Percentiles rank a stretch among this genome's conserved stretches.
Conservation (phyloP, 176 grass and related monocot species). For the Oryza australiensis region DNA sequence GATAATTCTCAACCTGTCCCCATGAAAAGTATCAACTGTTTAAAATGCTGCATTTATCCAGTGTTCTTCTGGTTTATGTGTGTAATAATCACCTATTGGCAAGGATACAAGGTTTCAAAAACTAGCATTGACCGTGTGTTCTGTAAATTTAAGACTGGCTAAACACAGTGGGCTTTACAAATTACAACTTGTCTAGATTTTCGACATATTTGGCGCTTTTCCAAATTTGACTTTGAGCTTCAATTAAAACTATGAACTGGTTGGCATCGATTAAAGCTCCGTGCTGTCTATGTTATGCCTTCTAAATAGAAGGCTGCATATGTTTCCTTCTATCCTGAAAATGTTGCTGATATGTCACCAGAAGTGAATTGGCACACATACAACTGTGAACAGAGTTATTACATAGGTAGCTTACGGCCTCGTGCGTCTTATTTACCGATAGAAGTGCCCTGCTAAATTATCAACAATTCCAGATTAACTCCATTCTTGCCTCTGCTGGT, state of each 20-base stretch:
- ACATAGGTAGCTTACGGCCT: not conserved
- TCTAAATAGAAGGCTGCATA: not conserved
- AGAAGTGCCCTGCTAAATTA: not conserved
- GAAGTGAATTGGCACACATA: not conserved
- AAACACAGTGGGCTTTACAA: not conserved
- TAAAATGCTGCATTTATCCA: not conserved
- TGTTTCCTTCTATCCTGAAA: not conserved
- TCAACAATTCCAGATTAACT: constrained; percentile 9
- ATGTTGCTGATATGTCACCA: not conserved
- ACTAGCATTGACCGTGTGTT: too few relatives aligned
- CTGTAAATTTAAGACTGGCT: too few relatives aligned
- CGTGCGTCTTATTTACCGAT: not conserved
- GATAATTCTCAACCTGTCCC: not conserved
- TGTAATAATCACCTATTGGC: not conserved
- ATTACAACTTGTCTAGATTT: not conserved
- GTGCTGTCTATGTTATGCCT: not conserved
- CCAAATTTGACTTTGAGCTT: not conserved
- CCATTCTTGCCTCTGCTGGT: constrained; percentile 6
- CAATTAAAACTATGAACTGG: not conserved
- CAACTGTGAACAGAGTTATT: constrained; percentile 3
- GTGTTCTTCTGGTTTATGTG: not conserved
- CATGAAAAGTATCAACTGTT: not conserved
- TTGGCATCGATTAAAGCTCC: not conserved
- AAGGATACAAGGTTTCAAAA: not conserved
- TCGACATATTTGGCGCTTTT: not conserved